phyloP scores from a whole-genome alignment of 768 basidiomycete genomes.

The Suillus brevipes region DNA sequence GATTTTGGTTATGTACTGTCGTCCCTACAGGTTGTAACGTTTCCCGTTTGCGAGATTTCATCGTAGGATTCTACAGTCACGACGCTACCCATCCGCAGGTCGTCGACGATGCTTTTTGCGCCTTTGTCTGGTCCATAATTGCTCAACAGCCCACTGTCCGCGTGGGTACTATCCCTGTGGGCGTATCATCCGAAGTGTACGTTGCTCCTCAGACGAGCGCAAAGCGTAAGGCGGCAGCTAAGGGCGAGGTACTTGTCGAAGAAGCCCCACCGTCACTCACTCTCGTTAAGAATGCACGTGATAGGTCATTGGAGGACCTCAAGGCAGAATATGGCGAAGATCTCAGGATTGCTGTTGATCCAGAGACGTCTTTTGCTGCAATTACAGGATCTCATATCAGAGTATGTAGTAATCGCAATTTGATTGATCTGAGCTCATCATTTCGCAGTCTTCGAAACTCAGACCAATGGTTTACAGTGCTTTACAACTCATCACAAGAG shows the following conservation, averaged over 20 bases:
- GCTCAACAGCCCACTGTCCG: conserved; percentile 72
- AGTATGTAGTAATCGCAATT: conserved; percentile 43
- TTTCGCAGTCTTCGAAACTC: conserved; percentile 66
- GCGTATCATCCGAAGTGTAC: conserved; percentile 64
- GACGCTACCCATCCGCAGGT: conserved; percentile 46
- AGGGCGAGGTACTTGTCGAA: conserved; percentile 49
- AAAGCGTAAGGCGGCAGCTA: conserved; percentile 61
- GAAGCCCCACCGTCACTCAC: conserved; percentile 47
- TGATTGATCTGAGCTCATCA: conserved; percentile 12
- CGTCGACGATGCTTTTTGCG: conserved; percentile 72
- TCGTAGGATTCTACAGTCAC: conserved; percentile 61
- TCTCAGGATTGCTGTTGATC: conserved; percentile 73
- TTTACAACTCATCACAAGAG: conserved; percentile 82
- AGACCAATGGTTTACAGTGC: conserved; percentile 84
- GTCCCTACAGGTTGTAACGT: conserved; percentile 63
- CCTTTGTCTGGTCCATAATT: conserved; percentile 81
- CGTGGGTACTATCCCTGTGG: conserved; percentile 69
- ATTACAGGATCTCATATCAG: conserved; percentile 85
- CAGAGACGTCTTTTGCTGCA: conserved; percentile 72
- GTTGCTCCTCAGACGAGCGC: conserved; percentile 75
- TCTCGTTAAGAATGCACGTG: conserved; percentile 54
- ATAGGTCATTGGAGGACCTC: conserved; percentile 57
- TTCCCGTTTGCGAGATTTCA: conserved; percentile 69
- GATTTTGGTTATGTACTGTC: conserved; percentile 11
- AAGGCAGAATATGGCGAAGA: conserved; percentile 56